Evolutionary conservation across 495 filamentous ascomycete genomes (phyloP).

Genomic region (Xylaria telfairii): DNA sequence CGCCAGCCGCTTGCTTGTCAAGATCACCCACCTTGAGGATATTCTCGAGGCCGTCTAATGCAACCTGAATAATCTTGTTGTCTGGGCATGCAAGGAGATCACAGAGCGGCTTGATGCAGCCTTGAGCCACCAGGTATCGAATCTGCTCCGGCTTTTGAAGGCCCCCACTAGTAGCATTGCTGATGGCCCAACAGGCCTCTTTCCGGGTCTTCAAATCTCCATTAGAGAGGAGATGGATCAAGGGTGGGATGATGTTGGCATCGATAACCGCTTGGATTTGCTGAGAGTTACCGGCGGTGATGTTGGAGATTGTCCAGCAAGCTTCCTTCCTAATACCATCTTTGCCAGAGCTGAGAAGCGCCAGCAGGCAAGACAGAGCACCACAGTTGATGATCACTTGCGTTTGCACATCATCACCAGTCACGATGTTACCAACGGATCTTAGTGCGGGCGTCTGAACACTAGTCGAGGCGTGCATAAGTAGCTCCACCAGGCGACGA

Average conservation of each 20-base stretch:
- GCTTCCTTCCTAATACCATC: constrained; percentile 99
- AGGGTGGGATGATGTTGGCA: constrained; percentile 92
- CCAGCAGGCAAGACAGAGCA: constrained; percentile 86
- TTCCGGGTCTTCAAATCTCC: constrained; percentile 99
- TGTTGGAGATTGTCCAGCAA: constrained; percentile 99
- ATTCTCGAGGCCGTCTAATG: constrained; percentile 97
- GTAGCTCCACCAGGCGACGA: constrained; percentile 92
- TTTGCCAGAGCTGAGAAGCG: constrained; percentile 93
- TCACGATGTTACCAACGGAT: constrained; percentile 99
- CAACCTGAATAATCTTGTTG: constrained; percentile 99
- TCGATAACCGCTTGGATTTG: constrained; percentile 98
- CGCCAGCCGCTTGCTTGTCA: constrained; percentile 86
- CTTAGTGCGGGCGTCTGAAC: constrained; percentile 97
- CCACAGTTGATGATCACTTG: constrained; percentile 99
- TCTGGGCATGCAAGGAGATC: constrained; percentile 96
- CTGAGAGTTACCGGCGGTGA: constrained; percentile 96
- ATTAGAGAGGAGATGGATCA: constrained; percentile 93
- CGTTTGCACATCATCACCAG: constrained; percentile 97
- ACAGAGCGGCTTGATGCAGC: constrained; percentile 97
- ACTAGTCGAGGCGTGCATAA: constrained; percentile 99
- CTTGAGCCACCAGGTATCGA: constrained; percentile 87
- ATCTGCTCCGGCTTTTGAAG: constrained; percentile 99
- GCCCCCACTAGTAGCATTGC: constrained; percentile 96
- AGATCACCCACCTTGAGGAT: constrained; percentile 99
- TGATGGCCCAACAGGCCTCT: constrained; percentile 99